Percentiles rank a stretch among this genome's conserved stretches.
Conservation (phyloP, 306 rosid genomes). For the Inga oerstediana region DNA sequence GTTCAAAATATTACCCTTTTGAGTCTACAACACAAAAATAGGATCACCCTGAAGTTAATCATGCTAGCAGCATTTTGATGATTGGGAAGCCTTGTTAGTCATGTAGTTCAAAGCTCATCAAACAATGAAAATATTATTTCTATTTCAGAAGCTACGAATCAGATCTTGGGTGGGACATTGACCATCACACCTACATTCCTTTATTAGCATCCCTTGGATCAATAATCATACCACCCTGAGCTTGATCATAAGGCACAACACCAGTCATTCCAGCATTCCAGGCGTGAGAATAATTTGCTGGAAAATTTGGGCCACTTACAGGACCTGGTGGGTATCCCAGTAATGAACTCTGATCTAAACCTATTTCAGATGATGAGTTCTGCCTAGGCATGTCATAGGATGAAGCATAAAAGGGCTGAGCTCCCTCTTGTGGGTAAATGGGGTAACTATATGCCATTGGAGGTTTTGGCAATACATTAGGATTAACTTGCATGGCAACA, state of each 20-base stretch:
- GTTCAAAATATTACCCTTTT: not conserved
- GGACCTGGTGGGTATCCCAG: slow-evolving; percentile 77
- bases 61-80: slow-evolving; percentile 20
- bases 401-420: slow-evolving; percentile 70
- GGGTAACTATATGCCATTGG: slow-evolving; percentile 68
- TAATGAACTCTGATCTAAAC: slow-evolving; percentile 69
- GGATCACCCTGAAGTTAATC: slow-evolving; percentile 21
- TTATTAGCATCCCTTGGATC: slow-evolving; percentile 83
- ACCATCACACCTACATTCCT: slow-evolving; percentile 71
- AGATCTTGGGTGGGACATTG: slow-evolving; percentile 59
- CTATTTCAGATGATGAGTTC: slow-evolving; percentile 67
- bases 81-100: slow-evolving; percentile 40
- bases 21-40: not conserved
- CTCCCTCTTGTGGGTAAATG: slow-evolving; percentile 73
- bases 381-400: slow-evolving; percentile 75
- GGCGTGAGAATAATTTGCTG: slow-evolving; percentile 63
- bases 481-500: slow-evolving; percentile 55
- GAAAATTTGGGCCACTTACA: slow-evolving; percentile 54
- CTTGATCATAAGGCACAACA: slow-evolving; percentile 61
- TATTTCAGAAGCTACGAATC: slow-evolving; percentile 53
- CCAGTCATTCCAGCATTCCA: slow-evolving; percentile 74
- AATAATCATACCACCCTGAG: slow-evolving; percentile 53
- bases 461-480: slow-evolving; percentile 75
- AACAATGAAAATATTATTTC: slow-evolving; percentile 48
- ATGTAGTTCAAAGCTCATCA: slow-evolving; percentile 56